These are phyloP conservation scores for Colletotrichum sp. DNA, from an alignment of 2,329 filamentous ascomycete species.

Conservation along the genomic window DNA sequence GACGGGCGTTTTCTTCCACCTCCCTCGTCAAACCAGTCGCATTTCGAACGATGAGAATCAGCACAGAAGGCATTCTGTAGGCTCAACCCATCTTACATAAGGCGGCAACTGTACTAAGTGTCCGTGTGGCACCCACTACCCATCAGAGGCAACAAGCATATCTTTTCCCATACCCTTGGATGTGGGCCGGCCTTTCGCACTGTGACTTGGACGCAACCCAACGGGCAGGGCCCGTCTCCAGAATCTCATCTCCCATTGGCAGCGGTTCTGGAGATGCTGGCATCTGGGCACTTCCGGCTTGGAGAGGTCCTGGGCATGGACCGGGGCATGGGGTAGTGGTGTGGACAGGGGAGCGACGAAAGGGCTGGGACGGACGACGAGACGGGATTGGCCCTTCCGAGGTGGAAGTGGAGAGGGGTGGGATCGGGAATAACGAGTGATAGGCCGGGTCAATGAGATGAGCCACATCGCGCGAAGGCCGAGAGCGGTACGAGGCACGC, in stretches of 20 bases:
- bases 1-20: background rate
- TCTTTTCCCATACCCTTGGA: background rate
- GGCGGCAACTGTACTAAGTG: background rate
- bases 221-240: background rate
- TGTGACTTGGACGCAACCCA: slow-evolving; percentile 4
- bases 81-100: background rate
- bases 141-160: slow-evolving; percentile 1
- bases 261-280: background rate
- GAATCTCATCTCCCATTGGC: background rate
- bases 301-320: slow-evolving; percentile 3
- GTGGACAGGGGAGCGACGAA: background rate
- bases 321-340: background rate
- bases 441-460: background rate
- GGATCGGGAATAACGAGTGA: slow-evolving; percentile 1
- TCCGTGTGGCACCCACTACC: background rate
- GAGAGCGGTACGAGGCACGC: slow-evolving; percentile 5
- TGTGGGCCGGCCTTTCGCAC: background rate
- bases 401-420: background rate
- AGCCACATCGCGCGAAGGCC: background rate
- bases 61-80: background rate
- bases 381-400: background rate
- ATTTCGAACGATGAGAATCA: background rate
- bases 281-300: background rate
- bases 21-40: background rate
- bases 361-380: background rate